These are phyloP conservation scores for Dictyostelium brefeldianum DNA, from an alignment of 78 protist species.

Conservation along the genomic window DNA sequence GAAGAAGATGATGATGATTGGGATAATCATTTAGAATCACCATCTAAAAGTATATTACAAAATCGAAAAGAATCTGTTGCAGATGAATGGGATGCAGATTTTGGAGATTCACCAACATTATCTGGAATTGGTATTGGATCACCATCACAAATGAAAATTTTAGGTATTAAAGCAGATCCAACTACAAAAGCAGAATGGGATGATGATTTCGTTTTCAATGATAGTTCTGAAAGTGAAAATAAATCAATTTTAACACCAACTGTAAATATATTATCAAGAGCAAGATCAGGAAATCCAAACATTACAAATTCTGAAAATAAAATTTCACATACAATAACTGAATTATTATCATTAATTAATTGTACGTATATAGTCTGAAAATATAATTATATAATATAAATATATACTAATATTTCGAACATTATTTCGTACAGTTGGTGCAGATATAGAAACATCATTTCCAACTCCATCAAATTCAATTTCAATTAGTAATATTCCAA, in stretches of 20 bases:
- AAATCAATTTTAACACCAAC: conserved; percentile 45
- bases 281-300: conserved; percentile 47
- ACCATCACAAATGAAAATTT: conserved; percentile 65
- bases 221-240: conserved; percentile 64
- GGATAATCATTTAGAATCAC: conserved; percentile 45
- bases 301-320: conserved; percentile 24
- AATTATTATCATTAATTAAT: conserved; percentile 16
- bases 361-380: too few species aligned
- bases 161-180: conserved; percentile 84
- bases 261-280: conserved; percentile 54
- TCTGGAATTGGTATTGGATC: neutral
- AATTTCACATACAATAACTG: conserved; percentile 52
- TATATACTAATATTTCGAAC: neutral
- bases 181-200: conserved; percentile 73
- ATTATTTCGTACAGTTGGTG: neutral
- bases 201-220: conserved; percentile 82
- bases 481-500: neutral
- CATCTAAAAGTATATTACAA: conserved; percentile 43
- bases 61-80: conserved; percentile 39
- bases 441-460: neutral
- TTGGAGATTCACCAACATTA: neutral
- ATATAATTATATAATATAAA: neutral
- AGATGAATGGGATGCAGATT: conserved; percentile 56
- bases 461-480: neutral
- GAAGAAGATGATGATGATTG: conserved; percentile 74